phyloP scores from a whole-genome alignment of 305 asterid species.

The Fraxinus dipetala region DNA sequence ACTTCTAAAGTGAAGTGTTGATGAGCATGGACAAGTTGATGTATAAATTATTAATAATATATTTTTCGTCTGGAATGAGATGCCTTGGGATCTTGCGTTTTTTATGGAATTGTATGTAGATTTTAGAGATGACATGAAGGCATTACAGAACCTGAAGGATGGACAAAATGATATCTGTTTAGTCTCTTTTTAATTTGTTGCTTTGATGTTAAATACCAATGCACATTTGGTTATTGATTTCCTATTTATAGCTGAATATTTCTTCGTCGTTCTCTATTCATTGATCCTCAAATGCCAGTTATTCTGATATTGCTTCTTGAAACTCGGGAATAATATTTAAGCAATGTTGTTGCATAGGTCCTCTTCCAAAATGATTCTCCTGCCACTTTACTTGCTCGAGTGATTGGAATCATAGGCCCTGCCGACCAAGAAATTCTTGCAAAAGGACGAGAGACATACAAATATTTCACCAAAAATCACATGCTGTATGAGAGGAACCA shows the following conservation, averaged over 20 bases:
- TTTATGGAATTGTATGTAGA: background rate
- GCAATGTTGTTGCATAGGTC: slow-evolving; percentile 46
- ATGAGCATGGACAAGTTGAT: background rate
- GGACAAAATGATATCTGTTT: background rate
- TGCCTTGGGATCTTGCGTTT: background rate
- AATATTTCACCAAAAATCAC: slow-evolving; percentile 90
- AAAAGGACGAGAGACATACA: slow-evolving; percentile 82
- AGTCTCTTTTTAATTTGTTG: background rate
- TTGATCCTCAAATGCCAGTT: background rate
- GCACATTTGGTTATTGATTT: background rate
- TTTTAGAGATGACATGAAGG: background rate
- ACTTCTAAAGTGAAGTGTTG: background rate
- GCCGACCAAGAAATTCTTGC: slow-evolving; percentile 88
- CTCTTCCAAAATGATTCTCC: slow-evolving; percentile 97
- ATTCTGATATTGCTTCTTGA: slow-evolving; percentile 17
- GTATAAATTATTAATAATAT: background rate
- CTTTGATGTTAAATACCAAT: background rate
- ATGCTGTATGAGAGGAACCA: slow-evolving; percentile 93
- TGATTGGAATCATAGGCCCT: slow-evolving; percentile 80
- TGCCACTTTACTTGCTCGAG: slow-evolving; percentile 96
- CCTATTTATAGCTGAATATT: background rate
- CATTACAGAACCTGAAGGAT: background rate
- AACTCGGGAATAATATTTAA: slow-evolving; percentile 20
- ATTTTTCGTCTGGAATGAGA: background rate
- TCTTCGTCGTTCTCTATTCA: background rate